phyloP scores from a whole-genome alignment of 768 basidiomycete genomes.

The Lentinula lateritia region DNA sequence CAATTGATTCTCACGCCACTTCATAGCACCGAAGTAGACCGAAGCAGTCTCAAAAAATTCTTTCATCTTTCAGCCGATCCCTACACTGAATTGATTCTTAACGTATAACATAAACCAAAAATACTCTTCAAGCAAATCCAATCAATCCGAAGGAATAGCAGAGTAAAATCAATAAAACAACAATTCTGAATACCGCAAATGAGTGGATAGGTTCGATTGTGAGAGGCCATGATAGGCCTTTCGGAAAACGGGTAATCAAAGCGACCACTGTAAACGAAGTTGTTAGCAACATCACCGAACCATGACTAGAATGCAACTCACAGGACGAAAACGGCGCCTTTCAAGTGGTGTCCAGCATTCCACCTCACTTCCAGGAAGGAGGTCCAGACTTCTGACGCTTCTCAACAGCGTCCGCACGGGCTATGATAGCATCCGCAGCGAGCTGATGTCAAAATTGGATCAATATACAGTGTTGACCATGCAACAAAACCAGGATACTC shows the following conservation, averaged over 20 bases:
- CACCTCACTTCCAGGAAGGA: neutral
- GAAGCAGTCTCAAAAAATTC: no score
- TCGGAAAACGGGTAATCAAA: neutral
- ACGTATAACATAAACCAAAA: neutral
- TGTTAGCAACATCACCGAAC: neutral
- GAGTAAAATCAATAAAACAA: neutral
- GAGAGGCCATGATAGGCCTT: neutral
- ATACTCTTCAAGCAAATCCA: neutral
- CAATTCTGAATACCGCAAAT: neutral
- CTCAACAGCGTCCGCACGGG: neutral
- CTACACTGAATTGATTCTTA: neutral
- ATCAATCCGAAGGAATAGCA: neutral
- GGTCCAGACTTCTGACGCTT: neutral
- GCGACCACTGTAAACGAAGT: neutral
- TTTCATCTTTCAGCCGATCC: no score
- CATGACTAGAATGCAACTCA: neutral
- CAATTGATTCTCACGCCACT: neutral
- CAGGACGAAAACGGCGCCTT: neutral
- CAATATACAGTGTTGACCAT: neutral
- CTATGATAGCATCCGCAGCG: neutral
- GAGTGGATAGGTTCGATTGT: neutral
- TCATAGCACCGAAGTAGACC: no score
- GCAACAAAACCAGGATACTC: slow-evolving; percentile 11
- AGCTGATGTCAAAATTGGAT: neutral
- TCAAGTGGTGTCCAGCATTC: neutral